Percentiles rank a stretch among this genome's conserved stretches.
These are phyloP conservation scores for Cryphonectria carpinicola DNA, from an alignment of 2,329 filamentous ascomycete genomes.

Conservation along the genomic window DNA sequence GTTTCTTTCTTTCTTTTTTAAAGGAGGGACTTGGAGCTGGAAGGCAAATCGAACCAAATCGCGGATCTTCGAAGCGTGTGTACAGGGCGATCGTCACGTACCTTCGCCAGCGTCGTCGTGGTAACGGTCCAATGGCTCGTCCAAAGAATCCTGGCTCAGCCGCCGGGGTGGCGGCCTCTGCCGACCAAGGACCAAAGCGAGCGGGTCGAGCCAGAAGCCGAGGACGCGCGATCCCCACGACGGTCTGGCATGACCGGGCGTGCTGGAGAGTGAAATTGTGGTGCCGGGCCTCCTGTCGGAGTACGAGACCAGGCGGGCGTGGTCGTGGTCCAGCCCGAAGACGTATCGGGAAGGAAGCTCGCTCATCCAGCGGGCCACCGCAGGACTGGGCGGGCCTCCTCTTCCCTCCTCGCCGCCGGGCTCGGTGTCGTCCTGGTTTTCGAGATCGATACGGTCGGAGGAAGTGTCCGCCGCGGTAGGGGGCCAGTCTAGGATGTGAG, in stretches of 20 bases:
- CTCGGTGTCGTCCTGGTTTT: background rate
- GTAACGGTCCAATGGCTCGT: background rate
- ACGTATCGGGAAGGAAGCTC: background rate
- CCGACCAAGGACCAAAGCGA: background rate
- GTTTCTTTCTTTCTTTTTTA: too few relatives aligned
- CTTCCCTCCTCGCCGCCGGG: background rate
- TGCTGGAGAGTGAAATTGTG: constrained; percentile 14
- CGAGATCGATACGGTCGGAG: background rate
- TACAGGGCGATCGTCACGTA: background rate
- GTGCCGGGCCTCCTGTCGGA: background rate
- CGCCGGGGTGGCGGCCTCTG: background rate
- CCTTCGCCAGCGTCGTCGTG: background rate
- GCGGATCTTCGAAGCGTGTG: background rate
- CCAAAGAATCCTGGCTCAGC: background rate
- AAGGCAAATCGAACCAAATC: background rate
- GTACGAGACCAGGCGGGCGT: background rate
- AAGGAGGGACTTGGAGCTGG: background rate
- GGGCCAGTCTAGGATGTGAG: background rate
- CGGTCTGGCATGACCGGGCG: constrained; percentile 5
- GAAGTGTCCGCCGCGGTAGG: background rate
- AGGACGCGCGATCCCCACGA: constrained; percentile 12
- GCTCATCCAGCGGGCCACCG: constrained; percentile 6
- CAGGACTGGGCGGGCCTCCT: background rate
- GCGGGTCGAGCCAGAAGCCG: constrained; percentile 11
- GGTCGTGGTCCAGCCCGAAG: background rate